phyloP scores from a whole-genome alignment of 2,329 filamentous ascomycete species.

The Alternaria sp. region DNA sequence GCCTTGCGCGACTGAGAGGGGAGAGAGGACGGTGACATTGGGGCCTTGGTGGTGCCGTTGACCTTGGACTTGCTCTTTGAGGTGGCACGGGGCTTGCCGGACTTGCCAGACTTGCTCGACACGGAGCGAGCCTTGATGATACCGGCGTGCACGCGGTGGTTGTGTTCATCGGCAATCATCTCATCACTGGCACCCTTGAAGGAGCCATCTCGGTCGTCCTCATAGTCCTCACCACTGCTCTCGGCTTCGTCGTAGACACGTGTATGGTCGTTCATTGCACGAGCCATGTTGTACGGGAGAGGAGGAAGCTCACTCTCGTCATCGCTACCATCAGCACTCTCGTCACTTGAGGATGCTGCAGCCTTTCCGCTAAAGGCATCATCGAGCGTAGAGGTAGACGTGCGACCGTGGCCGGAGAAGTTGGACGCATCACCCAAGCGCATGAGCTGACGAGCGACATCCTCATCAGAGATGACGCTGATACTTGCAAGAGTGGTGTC shows the following conservation, averaged over 20 bases:
- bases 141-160: constrained; percentile 52
- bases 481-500: constrained; percentile 84
- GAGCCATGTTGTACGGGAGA: constrained; percentile 36
- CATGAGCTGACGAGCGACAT: constrained; percentile 97
- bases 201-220: constrained; percentile 58
- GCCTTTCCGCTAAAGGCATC: constrained; percentile 92
- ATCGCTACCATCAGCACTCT: constrained; percentile 76
- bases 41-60: constrained; percentile 49
- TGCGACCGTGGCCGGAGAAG: constrained; percentile 83
- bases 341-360: constrained; percentile 55
- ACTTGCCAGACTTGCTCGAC: constrained; percentile 50
- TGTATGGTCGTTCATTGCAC: constrained; percentile 19
- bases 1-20: constrained; percentile 75
- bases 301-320: constrained; percentile 57
- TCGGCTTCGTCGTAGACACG: constrained; percentile 59
- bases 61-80: constrained; percentile 61
- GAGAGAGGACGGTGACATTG: constrained; percentile 65
- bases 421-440: constrained; percentile 92
- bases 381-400: constrained; percentile 89
- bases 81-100: constrained; percentile 48
- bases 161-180: constrained; percentile 45
- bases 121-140: constrained; percentile 45
- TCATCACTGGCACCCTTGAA: constrained; percentile 64
- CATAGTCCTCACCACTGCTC: constrained; percentile 67
- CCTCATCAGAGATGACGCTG: constrained; percentile 96